phyloP scores from a whole-genome alignment of 164 flowering plant genomes.

The Chloranthus sessilifolius region DNA sequence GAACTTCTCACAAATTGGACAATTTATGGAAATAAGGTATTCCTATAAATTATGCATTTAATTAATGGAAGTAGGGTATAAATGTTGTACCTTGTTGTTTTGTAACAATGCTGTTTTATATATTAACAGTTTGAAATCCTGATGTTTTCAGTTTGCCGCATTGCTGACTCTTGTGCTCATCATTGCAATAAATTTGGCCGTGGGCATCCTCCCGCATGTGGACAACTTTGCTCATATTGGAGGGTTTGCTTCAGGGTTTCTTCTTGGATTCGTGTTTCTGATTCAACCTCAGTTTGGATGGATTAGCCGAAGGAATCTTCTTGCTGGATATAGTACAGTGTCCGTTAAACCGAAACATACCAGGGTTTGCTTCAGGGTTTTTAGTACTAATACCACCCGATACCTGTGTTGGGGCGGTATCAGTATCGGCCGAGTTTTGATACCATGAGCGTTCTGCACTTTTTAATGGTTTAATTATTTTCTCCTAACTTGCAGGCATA shows the following conservation, averaged over 20 bases:
- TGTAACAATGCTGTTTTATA: no score
- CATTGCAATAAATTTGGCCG: conserved; percentile 64
- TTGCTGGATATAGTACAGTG: conserved; percentile 25
- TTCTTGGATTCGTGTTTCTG: conserved; percentile 87
- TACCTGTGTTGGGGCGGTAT: no score
- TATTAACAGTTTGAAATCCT: no score
- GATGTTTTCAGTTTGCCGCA: conserved; percentile 52
- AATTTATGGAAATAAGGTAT: conserved; percentile 82
- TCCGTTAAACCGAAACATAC: conserved; percentile 48
- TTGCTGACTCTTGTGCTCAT: conserved; percentile 62
- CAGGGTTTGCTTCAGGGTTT: no score
- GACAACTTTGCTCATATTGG: conserved; percentile 98
- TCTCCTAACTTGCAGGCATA: no score
- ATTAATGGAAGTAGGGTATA: conserved; percentile 29
- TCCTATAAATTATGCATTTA: not conserved
- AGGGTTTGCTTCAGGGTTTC: conserved; percentile 83
- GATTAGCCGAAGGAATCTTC: conserved; percentile 53
- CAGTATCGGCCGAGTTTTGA: no score
- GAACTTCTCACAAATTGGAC: conserved; percentile 93
- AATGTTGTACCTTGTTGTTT: no score
- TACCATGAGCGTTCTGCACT: no score
- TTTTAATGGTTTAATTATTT: no score
- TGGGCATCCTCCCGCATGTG: conserved; percentile 87
- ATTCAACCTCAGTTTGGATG: conserved; percentile 94
- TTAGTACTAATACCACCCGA: no score